phyloP scores from a whole-genome alignment of 2,329 filamentous ascomycete genomes.

The Colletotrichum sp. region DNA sequence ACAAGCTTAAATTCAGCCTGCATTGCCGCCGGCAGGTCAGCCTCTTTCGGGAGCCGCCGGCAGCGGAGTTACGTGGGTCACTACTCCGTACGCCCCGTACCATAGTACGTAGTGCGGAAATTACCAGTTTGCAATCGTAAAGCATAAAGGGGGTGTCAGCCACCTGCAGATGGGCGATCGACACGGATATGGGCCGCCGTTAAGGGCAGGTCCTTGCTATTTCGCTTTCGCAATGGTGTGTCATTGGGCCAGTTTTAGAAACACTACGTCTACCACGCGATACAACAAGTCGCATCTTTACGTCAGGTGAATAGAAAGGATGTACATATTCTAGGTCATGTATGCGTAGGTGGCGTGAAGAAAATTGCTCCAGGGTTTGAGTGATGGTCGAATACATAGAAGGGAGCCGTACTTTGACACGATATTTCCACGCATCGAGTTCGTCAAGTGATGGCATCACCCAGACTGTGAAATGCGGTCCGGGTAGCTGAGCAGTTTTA shows the following conservation, averaged over 20 bases:
- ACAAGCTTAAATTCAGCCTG: background rate
- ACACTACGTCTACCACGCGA: background rate
- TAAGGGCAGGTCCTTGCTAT: background rate
- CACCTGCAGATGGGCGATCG: background rate
- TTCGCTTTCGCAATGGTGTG: background rate
- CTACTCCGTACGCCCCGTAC: background rate
- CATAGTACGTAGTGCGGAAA: background rate
- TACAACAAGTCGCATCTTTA: background rate
- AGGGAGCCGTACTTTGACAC: background rate
- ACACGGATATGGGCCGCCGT: background rate
- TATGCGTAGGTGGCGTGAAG: fast-evolving
- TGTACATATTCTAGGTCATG: too few relatives aligned
- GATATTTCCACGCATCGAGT: fast-evolving
- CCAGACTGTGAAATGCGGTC: background rate
- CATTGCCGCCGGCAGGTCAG: background rate
- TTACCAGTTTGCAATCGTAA: background rate
- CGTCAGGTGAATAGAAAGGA: too few relatives aligned
- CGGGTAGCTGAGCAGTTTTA: too few relatives aligned
- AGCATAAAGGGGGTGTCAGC: background rate
- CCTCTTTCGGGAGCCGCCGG: background rate
- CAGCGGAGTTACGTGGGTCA: background rate
- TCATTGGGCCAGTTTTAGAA: background rate
- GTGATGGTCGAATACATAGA: background rate
- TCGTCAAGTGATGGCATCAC: background rate
- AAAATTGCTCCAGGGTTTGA: background rate